Evolutionary conservation across 768 basidiomycete species (phyloP).

Genomic region (Pisolithus marmoratus): DNA sequence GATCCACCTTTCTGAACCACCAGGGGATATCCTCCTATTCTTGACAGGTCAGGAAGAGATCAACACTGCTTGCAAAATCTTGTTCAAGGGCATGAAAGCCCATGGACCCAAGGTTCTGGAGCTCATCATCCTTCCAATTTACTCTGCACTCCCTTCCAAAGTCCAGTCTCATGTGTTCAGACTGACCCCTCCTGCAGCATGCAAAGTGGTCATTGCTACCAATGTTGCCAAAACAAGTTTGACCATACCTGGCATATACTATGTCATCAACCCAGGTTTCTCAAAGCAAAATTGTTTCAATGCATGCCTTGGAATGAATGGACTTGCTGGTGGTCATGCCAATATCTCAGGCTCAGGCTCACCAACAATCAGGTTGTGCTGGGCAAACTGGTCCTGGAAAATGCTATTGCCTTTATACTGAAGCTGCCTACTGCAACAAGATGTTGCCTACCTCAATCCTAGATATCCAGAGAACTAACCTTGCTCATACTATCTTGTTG

Average conservation of each 20-base stretch:
- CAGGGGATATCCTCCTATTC: too few species aligned
- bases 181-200: slow-evolving; percentile 96
- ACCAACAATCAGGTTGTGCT: slow-evolving; percentile 92
- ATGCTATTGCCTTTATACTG: too few species aligned
- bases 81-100: slow-evolving; percentile 98
- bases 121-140: slow-evolving; percentile 93
- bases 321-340: slow-evolving; percentile 98
- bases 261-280: slow-evolving; percentile 98
- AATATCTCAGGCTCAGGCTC: slow-evolving; percentile 96
- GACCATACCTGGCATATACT: slow-evolving; percentile 98
- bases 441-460: too few species aligned
- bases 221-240: slow-evolving; percentile 98
- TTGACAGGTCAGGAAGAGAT: too few species aligned
- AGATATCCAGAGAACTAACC: too few species aligned
- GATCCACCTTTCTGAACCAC: slow-evolving; percentile 96
- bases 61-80: slow-evolving; percentile 97
- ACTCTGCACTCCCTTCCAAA: slow-evolving; percentile 96
- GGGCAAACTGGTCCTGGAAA: too few species aligned
- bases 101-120: slow-evolving; percentile 98
- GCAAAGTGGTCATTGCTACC: slow-evolving; percentile 99
- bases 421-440: too few species aligned
- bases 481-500: too few species aligned
- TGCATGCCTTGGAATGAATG: slow-evolving; percentile 94
- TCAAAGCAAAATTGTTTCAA: slow-evolving; percentile 99
- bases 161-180: slow-evolving; percentile 98